Evolutionary conservation across 176 grass and related monocot species (phyloP), one percentile per base, ranked within the genome.

Genomic region (Hyparrhenia diplandra): DNA sequence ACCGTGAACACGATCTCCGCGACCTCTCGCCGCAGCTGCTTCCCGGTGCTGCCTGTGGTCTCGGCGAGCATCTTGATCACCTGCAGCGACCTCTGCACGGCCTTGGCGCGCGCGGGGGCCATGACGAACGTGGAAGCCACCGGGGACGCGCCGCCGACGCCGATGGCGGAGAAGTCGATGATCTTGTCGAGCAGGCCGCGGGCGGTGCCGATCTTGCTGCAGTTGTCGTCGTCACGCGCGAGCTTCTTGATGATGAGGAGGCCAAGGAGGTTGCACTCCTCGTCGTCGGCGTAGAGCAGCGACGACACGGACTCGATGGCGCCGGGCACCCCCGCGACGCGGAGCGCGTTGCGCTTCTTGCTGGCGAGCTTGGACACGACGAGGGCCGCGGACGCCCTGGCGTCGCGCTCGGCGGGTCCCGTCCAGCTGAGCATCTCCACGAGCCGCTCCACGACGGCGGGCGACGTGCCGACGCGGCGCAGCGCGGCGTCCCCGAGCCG

Each of bases 161-260:
- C 34, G 24, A 86, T 78, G 77, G 81, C 24, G 13, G 91, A 91
- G 43, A 90, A 94, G 43, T 81, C 82, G 69, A 97, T 88, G 70
- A 97, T 94, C 74, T 91, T 93, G 78, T 93, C 87, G 17, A 97
- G 83, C 23, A 97, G 91, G 11, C 89, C 89, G 8, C 94, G 86
- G 0, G 86, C 78, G 75, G 72, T 89, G 10, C 94, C 94, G 32
- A 97, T 94, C 82, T 82, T 91, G 55, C 82, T 70, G 74, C 87
- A 91, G 64, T 94, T 97, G 67, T 91, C 84, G 18, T 97, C 89
- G 51, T 94, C 91, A 0, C 83, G 90, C 17, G 89, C 89, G 13
- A 97, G 87, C 71, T 90, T 97, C 84, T 97, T 97, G 36, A 97
- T 73, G 67, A 97, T 89, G 27, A 91, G 69, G 12, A 97, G 89